Base-by-base conservation (phyloP, 352 stramenopile genomes). In the Phytophthora brassicae region DNA sequence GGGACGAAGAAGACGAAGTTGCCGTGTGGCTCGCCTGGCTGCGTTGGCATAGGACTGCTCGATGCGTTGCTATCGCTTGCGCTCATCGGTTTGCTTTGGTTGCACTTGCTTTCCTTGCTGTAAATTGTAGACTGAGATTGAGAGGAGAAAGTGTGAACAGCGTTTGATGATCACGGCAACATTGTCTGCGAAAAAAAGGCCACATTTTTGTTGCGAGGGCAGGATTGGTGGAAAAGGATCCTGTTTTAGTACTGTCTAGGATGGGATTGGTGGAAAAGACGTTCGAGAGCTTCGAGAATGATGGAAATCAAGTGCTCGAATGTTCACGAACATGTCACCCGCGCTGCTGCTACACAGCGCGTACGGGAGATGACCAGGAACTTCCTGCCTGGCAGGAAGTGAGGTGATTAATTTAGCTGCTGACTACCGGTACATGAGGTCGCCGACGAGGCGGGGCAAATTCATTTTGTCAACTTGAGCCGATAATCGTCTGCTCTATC, bases 1-100 rank as follows among this genome's bases (percentile, higher is more conserved):
- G 77, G 79, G 9, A 89, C 56, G 51, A 88, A 63, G 66, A 89
- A 89, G 42, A 82, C 33, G 50, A 82, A 68, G 51, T 59, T 60
- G 42, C 41, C 36, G 3, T 57, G 61, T 20, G 50, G 60, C 31
- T 68, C 52, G 33, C 13, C 45, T 43, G 11, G 49, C 46, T 64
- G 58, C 8, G 66, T 29, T 20, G 63, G 50, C 19, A 60, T 72
- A 19, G 67, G 44, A 23, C 56, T 60, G 48, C 49, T 64, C 38
- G 49, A 54, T 22, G 38, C 54, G 52, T 61, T 67, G 60, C 24
- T 43, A 55, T 70, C 68, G 48, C 57, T 61, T 64, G 52, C 14
- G 35, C 20, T 72, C 58, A 65, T 72, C n/a, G 16, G n/a, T 55
- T 66, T 52, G 24, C 46, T 64, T 56, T 68, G 3, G 19, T 58